Evolutionary conservation across 139 green algal species (phyloP), one percentile per base, ranked within the genome.

Genomic region (Tetradesmus obliquus): DNA sequence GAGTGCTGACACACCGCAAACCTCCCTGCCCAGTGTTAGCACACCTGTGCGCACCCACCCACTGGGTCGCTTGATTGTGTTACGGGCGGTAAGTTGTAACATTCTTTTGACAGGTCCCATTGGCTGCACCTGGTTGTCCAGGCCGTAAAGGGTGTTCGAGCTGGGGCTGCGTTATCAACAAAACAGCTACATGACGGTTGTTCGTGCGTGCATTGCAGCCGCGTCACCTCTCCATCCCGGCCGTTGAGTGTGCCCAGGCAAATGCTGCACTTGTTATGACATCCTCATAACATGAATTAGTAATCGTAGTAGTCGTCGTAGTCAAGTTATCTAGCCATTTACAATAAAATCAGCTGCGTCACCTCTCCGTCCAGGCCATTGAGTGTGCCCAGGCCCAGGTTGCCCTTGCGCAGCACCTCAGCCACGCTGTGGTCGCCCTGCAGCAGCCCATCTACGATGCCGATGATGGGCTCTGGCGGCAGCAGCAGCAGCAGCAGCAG

Each of bases 351-450:
- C 66, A 76, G 15, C 17, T 6, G 66, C 79, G 45, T 7, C 57
- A 76, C 83, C 22, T 74, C 83, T 9, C 83, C 83, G n/a, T 88
- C 83, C 55, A 88, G n/a, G 3, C 15, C 22, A 17, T 71, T 55
- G 22, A 88, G 57, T 54, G 83, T 88, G 19, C 83, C 83, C 54
- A 88, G 22, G 82, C 82, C 82, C 10, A 88, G 32, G 83, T 72
- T 72, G 6, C 83, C 83, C 22, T 88, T 71, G 54, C 20, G 20
- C 83, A 88, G n/a, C 20, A 24, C 54, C 5, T 88, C 55, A 51
- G 22, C 83, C 55, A 88, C 83, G n/a, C 83, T 76, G 83, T 72
- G 83, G 55, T 88, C 83, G 3, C 83, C 83, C n/a, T 72, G 22
- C 83, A 88, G 17, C 83, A 88, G n/a, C 9, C 83, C 83, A 17